A percentile compares a stretch with the other conserved stretches of the same genome.
These are phyloP conservation scores for Coniosporium apollinis DNA, from an alignment of 495 filamentous ascomycete species.

Conservation along the genomic window DNA sequence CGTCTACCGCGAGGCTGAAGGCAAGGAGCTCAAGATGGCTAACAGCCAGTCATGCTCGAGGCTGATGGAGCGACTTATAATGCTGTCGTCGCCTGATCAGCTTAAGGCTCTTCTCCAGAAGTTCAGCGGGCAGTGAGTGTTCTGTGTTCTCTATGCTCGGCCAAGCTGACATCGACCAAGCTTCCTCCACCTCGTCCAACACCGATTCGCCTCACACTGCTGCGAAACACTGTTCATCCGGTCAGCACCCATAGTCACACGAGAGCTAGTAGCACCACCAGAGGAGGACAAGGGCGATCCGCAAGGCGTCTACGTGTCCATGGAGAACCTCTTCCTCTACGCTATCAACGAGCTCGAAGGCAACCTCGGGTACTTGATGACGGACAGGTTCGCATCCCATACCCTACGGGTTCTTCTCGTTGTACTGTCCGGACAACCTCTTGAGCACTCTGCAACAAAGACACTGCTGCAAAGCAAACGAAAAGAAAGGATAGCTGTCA, in stretches of 20 bases:
- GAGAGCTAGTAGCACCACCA: slow-evolving; percentile 42
- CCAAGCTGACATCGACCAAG: slow-evolving; percentile 16
- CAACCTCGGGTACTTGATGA: slow-evolving; percentile 67
- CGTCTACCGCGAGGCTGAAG: slow-evolving; percentile 69
- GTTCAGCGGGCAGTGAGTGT: slow-evolving; percentile 57
- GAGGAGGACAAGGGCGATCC: slow-evolving; percentile 24
- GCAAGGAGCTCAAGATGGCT: slow-evolving; percentile 90
- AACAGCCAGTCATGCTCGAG: slow-evolving; percentile 89
- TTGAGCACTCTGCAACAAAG: slow-evolving; percentile 44
- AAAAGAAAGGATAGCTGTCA: slow-evolving; percentile 60
- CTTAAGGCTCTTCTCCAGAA: slow-evolving; percentile 70
- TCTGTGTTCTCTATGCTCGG: slow-evolving; percentile 1
- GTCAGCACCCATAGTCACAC: slow-evolving; percentile 58
- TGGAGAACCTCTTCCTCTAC: slow-evolving; percentile 72
- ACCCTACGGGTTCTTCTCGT: slow-evolving; percentile 69
- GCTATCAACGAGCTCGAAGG: slow-evolving; percentile 71
- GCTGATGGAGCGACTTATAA: slow-evolving; percentile 77
- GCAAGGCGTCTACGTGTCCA: slow-evolving; percentile 33
- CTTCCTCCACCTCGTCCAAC: slow-evolving; percentile 75
- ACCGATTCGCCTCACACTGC: slow-evolving; percentile 91
- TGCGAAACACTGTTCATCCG: slow-evolving; percentile 84
- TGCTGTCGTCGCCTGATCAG: slow-evolving; percentile 61
- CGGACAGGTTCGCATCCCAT: slow-evolving; percentile 82
- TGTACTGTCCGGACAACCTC: slow-evolving; percentile 66
- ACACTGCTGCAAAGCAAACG: slow-evolving; percentile 69